Base-by-base conservation (phyloP, 345 rosid species). In the Eucalyptus viminalis region DNA sequence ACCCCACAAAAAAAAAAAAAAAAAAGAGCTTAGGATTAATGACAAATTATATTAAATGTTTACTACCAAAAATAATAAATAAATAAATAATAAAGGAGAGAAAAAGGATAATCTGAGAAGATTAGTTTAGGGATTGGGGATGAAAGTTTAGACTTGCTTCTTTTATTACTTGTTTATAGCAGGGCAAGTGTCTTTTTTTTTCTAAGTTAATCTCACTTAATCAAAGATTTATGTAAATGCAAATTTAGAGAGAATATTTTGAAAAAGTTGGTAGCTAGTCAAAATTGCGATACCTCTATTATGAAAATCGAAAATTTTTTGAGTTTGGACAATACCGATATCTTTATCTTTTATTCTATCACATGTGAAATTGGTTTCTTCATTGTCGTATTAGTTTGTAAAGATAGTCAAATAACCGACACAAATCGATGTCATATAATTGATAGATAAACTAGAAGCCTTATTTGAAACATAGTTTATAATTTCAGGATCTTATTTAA, bases 271-370 rank as follows among this genome's bases (percentile, higher is more conserved):
- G 13, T 76, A 76, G 47, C 47, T 40, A 76, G 29, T 40, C 83
- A 76, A 76, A 22, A 76, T 11, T 0, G 9, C 8, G 9, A 40
- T 21, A 37, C 47, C 27, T 76, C 5, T 76, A 6, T 21, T 76
- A 40, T 22, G 25, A 37, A 72, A 37, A 72, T 72, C 4, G 27
- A 37, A 72, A 76, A 76, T 11, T 15, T 76, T 76, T 37, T 0
- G 15, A 24, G 2, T 2, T 2, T 6, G 11, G 2, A 40, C 2
- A 76, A 43, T 40, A 11, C 15, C 9, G 1, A 12, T 11, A 25
- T 37, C 44, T 40, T 21, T 22, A 1, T 76, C 29, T 11, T 43
- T 40, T 6, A 22, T 21, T 22, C 83, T 37, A 40, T 76, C 24
- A 24, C 47, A 76, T 11, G 45, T 76, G 47, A 40, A 76, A 40